Evolutionary conservation across 345 rosid species (phyloP).

Genomic region (Boechera retrofracta): DNA sequence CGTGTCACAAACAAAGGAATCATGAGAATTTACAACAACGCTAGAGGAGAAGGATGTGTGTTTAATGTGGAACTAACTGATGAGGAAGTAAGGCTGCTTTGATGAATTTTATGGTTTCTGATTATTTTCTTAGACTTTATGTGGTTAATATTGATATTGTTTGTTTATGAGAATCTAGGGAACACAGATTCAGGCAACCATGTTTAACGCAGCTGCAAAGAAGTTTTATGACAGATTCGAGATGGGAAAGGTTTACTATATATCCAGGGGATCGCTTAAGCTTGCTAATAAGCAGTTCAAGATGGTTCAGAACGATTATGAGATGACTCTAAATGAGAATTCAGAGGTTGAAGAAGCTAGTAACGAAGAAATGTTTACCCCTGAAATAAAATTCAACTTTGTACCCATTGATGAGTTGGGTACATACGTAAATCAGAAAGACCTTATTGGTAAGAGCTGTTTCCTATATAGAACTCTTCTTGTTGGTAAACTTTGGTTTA

Average conservation of each 20-base stretch:
- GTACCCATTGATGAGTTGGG: constrained; percentile 86
- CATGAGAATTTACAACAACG: constrained; percentile 86
- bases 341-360: constrained; percentile 89
- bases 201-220: constrained; percentile 91
- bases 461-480: neutral
- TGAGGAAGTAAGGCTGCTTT: constrained; percentile 73
- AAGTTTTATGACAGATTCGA: constrained; percentile 84
- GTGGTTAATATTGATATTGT: neutral
- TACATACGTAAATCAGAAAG: constrained; percentile 67
- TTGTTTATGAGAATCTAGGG: constrained; percentile 55
- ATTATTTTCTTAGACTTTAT: neutral
- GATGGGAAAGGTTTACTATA: constrained; percentile 84
- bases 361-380: constrained; percentile 68
- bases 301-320: constrained; percentile 93
- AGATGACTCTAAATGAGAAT: constrained; percentile 84
- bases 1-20: constrained; percentile 85
- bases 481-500: neutral
- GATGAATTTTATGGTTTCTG: neutral
- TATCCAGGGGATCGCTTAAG: constrained; percentile 77
- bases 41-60: constrained; percentile 96
- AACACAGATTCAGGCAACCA: constrained; percentile 95
- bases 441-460: constrained; percentile 72
- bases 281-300: constrained; percentile 93
- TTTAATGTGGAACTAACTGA: constrained; percentile 95
- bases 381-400: constrained; percentile 83